Percentiles rank a stretch among this genome's conserved stretches.
phyloP scores from a whole-genome alignment of 306 rosid species.

The Castanea mollissima region DNA sequence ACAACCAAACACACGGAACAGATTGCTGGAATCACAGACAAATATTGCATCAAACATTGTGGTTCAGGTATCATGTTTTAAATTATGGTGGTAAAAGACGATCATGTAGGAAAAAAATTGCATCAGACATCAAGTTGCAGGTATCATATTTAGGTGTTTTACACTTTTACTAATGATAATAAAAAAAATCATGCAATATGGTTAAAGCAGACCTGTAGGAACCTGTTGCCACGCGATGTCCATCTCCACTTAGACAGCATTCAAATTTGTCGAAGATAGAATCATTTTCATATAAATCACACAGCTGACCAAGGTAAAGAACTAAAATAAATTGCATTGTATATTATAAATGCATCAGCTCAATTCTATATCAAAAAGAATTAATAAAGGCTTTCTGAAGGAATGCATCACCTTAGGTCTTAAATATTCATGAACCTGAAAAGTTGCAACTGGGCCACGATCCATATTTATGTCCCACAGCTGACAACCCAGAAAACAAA shows the following conservation, averaged over 20 bases:
- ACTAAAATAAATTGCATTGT: not conserved
- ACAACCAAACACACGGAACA: constrained; percentile 95
- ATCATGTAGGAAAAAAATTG: not conserved
- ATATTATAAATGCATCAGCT: not conserved
- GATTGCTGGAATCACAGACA: constrained; percentile 66
- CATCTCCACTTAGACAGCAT: constrained; percentile 97
- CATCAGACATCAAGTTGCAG: not conserved
- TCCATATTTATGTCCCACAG: constrained; percentile 67
- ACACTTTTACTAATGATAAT: not conserved
- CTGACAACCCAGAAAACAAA: constrained; percentile 24
- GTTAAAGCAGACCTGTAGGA: constrained; percentile 76
- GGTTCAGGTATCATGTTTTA: not conserved
- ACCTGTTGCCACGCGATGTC: constrained; percentile 81
- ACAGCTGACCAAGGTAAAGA: constrained; percentile 57
- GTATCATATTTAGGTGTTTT: not conserved
- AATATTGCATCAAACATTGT: not conserved
- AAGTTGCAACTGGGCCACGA: constrained; percentile 55
- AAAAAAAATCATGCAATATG: not conserved
- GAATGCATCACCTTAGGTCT: constrained; percentile 78
- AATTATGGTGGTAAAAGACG: not conserved
- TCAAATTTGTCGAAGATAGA: constrained; percentile 93
- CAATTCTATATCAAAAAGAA: not conserved
- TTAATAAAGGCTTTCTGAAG: not conserved
- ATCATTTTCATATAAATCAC: constrained; percentile 95
- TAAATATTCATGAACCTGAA: constrained; percentile 70